A percentile compares a stretch with the other conserved stretches of the same genome.
Conservation (phyloP, 306 rosid genomes). For the Vigna nakashimae region DNA sequence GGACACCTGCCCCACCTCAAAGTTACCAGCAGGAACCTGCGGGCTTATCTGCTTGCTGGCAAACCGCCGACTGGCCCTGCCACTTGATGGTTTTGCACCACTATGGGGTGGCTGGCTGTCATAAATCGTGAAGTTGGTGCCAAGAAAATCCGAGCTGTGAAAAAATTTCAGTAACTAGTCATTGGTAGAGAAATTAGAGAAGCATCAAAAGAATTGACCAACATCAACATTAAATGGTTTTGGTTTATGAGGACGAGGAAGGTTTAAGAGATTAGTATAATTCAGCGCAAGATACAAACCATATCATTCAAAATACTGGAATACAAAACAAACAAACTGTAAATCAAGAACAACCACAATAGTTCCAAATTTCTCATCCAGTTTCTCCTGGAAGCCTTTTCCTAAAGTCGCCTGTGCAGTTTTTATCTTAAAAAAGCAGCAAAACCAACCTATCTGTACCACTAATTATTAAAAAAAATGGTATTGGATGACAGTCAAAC, state of each 20-base stretch:
- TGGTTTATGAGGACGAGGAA: not conserved
- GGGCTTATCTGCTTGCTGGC: slow-evolving; percentile 98
- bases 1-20: slow-evolving; percentile 87
- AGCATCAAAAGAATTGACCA: slow-evolving; percentile 14
- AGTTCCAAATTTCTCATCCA: not conserved
- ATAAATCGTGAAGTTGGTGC: slow-evolving; percentile 89
- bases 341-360: not conserved
- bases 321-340: slow-evolving; percentile 13
- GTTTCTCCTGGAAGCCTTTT: slow-evolving; percentile 4
- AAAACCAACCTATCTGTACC: not conserved
- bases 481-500: no score
- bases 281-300: not conserved
- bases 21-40: slow-evolving; percentile 94
- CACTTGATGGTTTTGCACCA: slow-evolving; percentile 90
- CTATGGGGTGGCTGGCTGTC: slow-evolving; percentile 90
- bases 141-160: slow-evolving; percentile 97
- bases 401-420: not conserved
- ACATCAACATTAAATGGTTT: not conserved
- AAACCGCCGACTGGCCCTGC: slow-evolving; percentile 83
- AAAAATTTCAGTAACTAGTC: slow-evolving; percentile 29
- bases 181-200: not conserved
- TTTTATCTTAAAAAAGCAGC: not conserved
- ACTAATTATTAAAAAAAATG: not conserved
- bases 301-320: not conserved
- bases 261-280: slow-evolving; percentile 1